Evolutionary conservation across 2,329 filamentous ascomycete species (phyloP), one percentile per base, ranked within the genome.

Genomic region (Hawksworthiomyces lignivorus): DNA sequence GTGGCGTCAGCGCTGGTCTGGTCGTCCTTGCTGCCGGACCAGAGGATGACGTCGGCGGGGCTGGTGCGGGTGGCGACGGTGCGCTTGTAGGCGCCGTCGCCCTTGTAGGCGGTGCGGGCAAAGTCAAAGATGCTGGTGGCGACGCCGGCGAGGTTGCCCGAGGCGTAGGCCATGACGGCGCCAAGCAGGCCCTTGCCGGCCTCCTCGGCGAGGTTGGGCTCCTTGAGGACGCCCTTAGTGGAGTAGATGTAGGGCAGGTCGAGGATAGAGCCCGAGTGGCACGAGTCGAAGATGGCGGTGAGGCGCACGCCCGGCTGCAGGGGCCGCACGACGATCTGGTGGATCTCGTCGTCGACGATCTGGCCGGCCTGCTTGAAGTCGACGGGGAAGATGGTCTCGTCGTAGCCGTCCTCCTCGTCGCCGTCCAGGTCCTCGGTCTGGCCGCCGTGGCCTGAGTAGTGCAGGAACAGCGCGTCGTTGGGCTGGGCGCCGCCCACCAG

Each of bases 1-100:
- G 80, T 85, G n/a, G 90, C 89, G 61, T 98, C 92, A 63, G 87
- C 85, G 50, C 88, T 95, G 55, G 90, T 98, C 67, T 98, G 92
- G 52, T 85, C 80, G 58, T 97, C 92, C 63, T 97, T 97, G 69
- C 87, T 94, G 43, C 92, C 92, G 41, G 87, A 94, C 79, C 89
- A 92, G 87, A 97, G 96, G 59, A 97, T 76, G 33, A 98, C 90
- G 62, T 97, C 92, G 33, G 92, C 92, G 2, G 89, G 84, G 36
- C 85, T 92, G 10, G 90, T 96, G 72, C 95, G 96, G 31, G 90
- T 96, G 51, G 83, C 75, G 51, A 89, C 67, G 37, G 88, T 80
- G 57, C 82, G 82, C 65, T 88, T 77, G 62, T 89, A 83, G 7
- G 82, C 82, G n/a, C 87, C 81, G 44, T 92, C 75, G 52, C 90